Evolutionary conservation across 345 rosid genomes (phyloP).

Genomic region (Arabidopsis thaliana): DNA sequence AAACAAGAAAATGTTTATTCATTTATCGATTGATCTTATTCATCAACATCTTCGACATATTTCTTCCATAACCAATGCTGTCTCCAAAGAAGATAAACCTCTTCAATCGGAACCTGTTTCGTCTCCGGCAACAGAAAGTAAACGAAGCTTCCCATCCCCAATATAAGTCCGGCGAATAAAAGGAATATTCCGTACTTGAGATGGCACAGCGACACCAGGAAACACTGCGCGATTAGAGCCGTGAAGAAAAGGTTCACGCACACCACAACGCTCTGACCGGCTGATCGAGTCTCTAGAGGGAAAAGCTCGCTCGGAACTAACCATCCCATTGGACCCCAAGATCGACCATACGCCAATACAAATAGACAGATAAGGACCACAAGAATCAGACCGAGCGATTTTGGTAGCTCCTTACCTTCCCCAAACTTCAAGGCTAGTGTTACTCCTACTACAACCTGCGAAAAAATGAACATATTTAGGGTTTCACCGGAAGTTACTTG

Average conservation of each 20-base stretch:
- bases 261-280: slow-evolving; percentile 89
- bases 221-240: slow-evolving; percentile 80
- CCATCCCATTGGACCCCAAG: slow-evolving; percentile 99
- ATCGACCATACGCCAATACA: slow-evolving; percentile 82
- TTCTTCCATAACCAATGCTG: slow-evolving; percentile 84
- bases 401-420: slow-evolving; percentile 56
- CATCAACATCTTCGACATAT: slow-evolving; percentile 44
- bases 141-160: slow-evolving; percentile 75
- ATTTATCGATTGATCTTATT: neutral
- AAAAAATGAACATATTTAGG: slow-evolving; percentile 5
- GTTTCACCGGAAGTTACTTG: slow-evolving; percentile 3
- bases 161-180: slow-evolving; percentile 66
- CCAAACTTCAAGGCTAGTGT: slow-evolving; percentile 74
- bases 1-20: neutral
- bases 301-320: slow-evolving; percentile 90
- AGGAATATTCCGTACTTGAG: slow-evolving; percentile 77
- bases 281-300: slow-evolving; percentile 88
- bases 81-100: slow-evolving; percentile 73
- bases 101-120: slow-evolving; percentile 89
- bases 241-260: slow-evolving; percentile 84
- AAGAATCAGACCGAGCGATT: slow-evolving; percentile 54
- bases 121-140: slow-evolving; percentile 87
- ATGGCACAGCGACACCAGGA: slow-evolving; percentile 73
- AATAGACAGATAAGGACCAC: slow-evolving; percentile 70
- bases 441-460: slow-evolving; percentile 61